Evolutionary conservation across 768 basidiomycete genomes (phyloP).

Genomic region (Glaciozyma antarctica): DNA sequence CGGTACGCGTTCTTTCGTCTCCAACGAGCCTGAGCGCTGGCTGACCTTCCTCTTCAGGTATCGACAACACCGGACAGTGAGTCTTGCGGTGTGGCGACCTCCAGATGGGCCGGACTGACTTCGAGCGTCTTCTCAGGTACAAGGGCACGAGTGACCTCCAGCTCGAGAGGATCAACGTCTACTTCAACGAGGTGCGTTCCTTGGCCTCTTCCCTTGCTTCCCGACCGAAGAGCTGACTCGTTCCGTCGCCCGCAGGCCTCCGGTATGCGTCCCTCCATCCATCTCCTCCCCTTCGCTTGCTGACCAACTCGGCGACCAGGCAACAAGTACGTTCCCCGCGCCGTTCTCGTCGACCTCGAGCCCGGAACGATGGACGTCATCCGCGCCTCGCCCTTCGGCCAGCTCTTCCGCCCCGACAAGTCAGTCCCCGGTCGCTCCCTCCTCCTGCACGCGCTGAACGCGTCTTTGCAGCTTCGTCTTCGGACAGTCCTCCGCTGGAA

Average conservation of each 20-base stretch:
- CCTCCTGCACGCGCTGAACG: no score
- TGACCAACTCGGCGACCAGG: slow-evolving; percentile 34
- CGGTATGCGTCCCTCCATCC: not conserved
- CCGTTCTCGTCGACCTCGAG: slow-evolving; percentile 93
- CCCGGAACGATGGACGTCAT: slow-evolving; percentile 57
- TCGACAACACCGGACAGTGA: slow-evolving; percentile 12
- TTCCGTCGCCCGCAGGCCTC: not conserved
- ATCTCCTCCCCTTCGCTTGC: not conserved
- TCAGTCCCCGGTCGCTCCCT: not conserved
- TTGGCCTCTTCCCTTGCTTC: slow-evolving; percentile 46
- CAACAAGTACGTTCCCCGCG: slow-evolving; percentile 97
- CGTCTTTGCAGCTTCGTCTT: slow-evolving; percentile 54
- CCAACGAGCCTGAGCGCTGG: no score
- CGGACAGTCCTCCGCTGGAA: slow-evolving; percentile 86
- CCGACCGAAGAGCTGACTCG: not conserved
- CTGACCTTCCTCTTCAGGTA: slow-evolving; percentile 6
- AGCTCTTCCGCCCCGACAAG: slow-evolving; percentile 18
- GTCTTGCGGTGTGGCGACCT: slow-evolving; percentile 12
- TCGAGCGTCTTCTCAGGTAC: slow-evolving; percentile 77
- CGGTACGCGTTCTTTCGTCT: slow-evolving; percentile 42
- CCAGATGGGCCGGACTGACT: not conserved
- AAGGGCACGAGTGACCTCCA: slow-evolving; percentile 1
- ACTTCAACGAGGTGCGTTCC: slow-evolving; percentile 87
- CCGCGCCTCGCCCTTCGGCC: slow-evolving; percentile 6
- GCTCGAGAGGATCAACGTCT: slow-evolving; percentile 46